Evolutionary conservation across 139 green algal genomes (phyloP).

Genomic region (Micractinium sp.): DNA sequence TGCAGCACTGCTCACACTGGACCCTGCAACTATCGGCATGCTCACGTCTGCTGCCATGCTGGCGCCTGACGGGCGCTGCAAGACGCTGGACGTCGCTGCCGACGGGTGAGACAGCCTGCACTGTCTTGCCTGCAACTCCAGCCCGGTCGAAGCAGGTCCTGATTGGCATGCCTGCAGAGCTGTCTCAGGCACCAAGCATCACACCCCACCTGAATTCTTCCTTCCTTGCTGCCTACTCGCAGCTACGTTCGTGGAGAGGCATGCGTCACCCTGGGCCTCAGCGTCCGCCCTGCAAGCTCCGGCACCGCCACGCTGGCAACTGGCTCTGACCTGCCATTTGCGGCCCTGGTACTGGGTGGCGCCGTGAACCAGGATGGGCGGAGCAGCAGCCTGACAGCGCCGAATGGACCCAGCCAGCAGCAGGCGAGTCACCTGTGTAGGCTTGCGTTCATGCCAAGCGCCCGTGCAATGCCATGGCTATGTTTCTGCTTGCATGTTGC

Average conservation of each 20-base stretch:
- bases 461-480: not conserved
- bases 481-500: not conserved
- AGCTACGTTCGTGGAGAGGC: slow-evolving; percentile 85
- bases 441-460: too few relatives aligned
- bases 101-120: slow-evolving; percentile 45
- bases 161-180: not conserved
- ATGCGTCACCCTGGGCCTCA: slow-evolving; percentile 52
- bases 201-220: not conserved
- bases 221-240: not conserved
- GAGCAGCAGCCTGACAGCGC: slow-evolving; percentile 86
- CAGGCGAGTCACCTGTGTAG: slow-evolving; percentile 38
- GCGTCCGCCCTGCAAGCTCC: not conserved
- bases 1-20: slow-evolving; percentile 65
- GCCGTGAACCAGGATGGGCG: slow-evolving; percentile 91
- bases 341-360: slow-evolving; percentile 59
- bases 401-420: slow-evolving; percentile 89
- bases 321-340: not conserved
- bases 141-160: not conserved
- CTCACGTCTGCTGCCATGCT: slow-evolving; percentile 62
- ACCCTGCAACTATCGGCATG: slow-evolving; percentile 60
- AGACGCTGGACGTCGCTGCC: slow-evolving; percentile 46
- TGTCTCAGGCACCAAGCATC: too few relatives aligned
- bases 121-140: not conserved
- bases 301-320: not conserved
- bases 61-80: slow-evolving; percentile 50